Percentiles rank a stretch among this genome's conserved stretches.
Conservation (phyloP, 2,329 filamentous ascomycete species). For the Aspergillus flavus region DNA sequence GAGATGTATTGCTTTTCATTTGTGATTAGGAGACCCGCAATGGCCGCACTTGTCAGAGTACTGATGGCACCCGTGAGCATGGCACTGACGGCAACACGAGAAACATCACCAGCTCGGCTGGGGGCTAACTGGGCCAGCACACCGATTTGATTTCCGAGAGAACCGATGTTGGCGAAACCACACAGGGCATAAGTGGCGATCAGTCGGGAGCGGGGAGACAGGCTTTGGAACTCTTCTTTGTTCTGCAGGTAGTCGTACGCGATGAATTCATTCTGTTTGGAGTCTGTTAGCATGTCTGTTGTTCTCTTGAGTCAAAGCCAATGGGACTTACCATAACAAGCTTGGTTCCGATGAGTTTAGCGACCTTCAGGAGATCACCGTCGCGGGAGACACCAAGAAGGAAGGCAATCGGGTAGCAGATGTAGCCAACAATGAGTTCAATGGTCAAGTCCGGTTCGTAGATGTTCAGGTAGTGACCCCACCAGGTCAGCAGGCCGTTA, state of each 20-base stretch:
- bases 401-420: conserved; percentile 78
- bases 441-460: conserved; percentile 70
- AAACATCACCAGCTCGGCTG: conserved; percentile 71
- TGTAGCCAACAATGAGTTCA: conserved; percentile 74
- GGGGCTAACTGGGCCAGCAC: conserved; percentile 82
- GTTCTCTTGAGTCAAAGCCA: conserved; percentile 5
- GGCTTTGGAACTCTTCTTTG: conserved; percentile 54
- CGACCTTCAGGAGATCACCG: conserved; percentile 68
- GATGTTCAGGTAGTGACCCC: conserved; percentile 77
- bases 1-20: conserved; percentile 42
- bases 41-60: conserved; percentile 75
- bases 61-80: conserved; percentile 76
- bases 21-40: conserved; percentile 75
- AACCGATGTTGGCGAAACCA: conserved; percentile 81
- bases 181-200: conserved; percentile 87
- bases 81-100: conserved; percentile 73
- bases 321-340: conserved; percentile 65
- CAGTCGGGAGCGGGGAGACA: conserved; percentile 72
- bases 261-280: conserved; percentile 70
- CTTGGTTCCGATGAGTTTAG: conserved; percentile 80
- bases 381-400: conserved; percentile 74
- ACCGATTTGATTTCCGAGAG: conserved; percentile 86
- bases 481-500: conserved; percentile 81
- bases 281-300: conserved; percentile 6
- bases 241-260: conserved; percentile 65